Percentiles rank a stretch among this genome's conserved stretches.
phyloP scores from a whole-genome alignment of 2,329 filamentous ascomycete genomes.

The Ophiocordyceps camponoti-floridani region DNA sequence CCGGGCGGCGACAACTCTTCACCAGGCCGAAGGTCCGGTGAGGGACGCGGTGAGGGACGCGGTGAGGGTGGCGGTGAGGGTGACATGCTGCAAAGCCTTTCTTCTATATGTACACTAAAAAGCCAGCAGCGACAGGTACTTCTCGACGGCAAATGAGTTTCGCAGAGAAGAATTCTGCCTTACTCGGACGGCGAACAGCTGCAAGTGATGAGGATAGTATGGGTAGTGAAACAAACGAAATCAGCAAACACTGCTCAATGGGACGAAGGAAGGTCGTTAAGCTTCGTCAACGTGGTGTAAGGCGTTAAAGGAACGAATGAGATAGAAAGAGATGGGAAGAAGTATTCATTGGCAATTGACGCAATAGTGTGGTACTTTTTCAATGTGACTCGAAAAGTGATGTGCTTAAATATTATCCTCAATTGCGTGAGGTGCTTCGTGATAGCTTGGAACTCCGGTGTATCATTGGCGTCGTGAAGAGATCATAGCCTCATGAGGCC shows the following conservation, averaged over 20 bases:
- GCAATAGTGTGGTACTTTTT: background rate
- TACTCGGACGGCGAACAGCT: background rate
- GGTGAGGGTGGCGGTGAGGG: slow-evolving; percentile 11
- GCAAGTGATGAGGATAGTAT: background rate
- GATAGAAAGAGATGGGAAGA: background rate
- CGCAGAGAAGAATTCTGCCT: too few relatives aligned
- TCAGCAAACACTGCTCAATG: slow-evolving; percentile 2
- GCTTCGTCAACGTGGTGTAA: background rate
- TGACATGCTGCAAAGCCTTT: slow-evolving; percentile 11
- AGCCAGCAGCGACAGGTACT: background rate
- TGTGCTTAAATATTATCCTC: background rate
- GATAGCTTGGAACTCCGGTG: background rate
- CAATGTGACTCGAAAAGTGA: background rate
- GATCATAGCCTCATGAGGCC: background rate
- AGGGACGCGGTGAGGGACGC: slow-evolving; percentile 11
- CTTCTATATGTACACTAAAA: background rate
- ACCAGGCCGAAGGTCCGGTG: slow-evolving; percentile 10
- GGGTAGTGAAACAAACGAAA: background rate
- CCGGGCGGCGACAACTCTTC: slow-evolving; percentile 4
- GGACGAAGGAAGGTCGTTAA: background rate
- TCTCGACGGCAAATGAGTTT: background rate
- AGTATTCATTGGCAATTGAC: background rate
- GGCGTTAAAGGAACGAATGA: background rate
- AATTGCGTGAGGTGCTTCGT: background rate
- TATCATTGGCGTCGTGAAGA: background rate